phyloP scores from a whole-genome alignment of 1,284 basidiomycete genomes.

The Microbotryum intermedium region DNA sequence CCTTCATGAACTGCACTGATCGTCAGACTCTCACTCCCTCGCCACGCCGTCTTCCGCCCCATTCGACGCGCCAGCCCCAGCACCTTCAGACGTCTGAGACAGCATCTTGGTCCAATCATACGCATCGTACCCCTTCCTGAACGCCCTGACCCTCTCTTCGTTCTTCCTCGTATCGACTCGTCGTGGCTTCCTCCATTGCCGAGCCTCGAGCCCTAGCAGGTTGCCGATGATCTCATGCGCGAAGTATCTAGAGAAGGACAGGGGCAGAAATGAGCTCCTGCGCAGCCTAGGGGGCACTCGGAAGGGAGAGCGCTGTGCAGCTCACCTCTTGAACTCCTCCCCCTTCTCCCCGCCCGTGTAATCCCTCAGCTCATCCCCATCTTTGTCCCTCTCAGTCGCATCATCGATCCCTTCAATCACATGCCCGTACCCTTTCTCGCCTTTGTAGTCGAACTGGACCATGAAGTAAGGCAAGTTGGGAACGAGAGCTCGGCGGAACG shows the following conservation, averaged over 20 bases:
- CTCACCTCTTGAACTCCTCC: conserved; percentile 75
- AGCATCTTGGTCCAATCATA: conserved; percentile 42
- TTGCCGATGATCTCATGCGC: conserved; percentile 92
- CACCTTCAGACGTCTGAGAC: too few species aligned
- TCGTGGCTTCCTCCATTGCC: conserved; percentile 72
- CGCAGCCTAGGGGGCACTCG: not conserved
- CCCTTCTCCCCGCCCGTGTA: conserved; percentile 53
- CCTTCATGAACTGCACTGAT: too few species aligned
- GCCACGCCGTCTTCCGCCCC: too few species aligned
- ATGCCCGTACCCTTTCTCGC: conserved; percentile 93
- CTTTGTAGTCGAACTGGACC: conserved; percentile 95
- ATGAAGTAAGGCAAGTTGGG: conserved; percentile 96
- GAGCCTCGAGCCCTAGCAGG: conserved; percentile 76
- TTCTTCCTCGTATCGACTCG: conserved; percentile 62
- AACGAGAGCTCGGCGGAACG: conserved; percentile 85
- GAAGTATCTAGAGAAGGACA: conserved; percentile 59
- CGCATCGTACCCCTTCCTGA: conserved; percentile 47
- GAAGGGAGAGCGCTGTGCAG: conserved; percentile 14
- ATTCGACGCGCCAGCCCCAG: too few species aligned
- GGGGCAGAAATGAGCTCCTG: conserved; percentile 11
- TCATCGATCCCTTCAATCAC: conserved; percentile 83
- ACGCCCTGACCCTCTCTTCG: conserved; percentile 57
- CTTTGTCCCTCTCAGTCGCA: conserved; percentile 45
- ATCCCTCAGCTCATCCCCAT: conserved; percentile 49
- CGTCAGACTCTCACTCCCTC: too few species aligned